Base-by-base conservation (phyloP, 2,329 filamentous ascomycete genomes). In the Ceratocystiopsis brevicomis region DNA sequence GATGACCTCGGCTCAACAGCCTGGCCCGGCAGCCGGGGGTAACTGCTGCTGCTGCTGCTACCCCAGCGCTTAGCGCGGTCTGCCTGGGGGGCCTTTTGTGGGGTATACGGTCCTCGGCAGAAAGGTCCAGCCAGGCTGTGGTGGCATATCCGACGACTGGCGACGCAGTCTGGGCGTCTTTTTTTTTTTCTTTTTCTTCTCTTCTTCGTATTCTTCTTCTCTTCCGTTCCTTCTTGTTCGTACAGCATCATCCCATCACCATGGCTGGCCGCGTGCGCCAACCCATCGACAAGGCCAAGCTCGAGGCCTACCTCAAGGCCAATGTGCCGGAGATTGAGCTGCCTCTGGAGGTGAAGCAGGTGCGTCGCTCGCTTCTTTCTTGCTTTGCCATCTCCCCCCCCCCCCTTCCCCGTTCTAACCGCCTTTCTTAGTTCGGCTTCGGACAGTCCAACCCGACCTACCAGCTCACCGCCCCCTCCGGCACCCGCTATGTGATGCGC, bases 401-500 rank as follows among this genome's bases (percentile, higher is more conserved):
- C 21, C 21, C 21, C 21, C 11, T 41, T 39, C n/a, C 18, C 37
- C 40, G 38, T 44, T 25, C 40, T 21, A 17, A 45, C 43, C 37
- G 39, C 39, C 42, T 40, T n/a, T n/a, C n/a, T n/a, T n/a, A 96
- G 83, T 98, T 96, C 58, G 85, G 87, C 54, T 96, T 92, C 59
- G 90, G 90, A 47, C 90, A 96, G 64, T 94, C 85, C 46, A 98
- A 96, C 59, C 90, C 90, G 38, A 98, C 90, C 3, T 98, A 96
- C 64, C 84, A 88, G 55, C 69, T 96, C 55, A 93, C 78, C 15
- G 77, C 77, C 42, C 68, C 75, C 50, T 68, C 76, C 56, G 75
- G 77, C 42, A 60, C 66, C 52, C 76, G 78, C 56, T 94, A 79
- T 63, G 90, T 98, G 33, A 73, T 96, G 66, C 84, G 90, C 59